Evolutionary conservation across 176 grass and related monocot genomes (phyloP).

Genomic region (Cenchrus purpureus): DNA sequence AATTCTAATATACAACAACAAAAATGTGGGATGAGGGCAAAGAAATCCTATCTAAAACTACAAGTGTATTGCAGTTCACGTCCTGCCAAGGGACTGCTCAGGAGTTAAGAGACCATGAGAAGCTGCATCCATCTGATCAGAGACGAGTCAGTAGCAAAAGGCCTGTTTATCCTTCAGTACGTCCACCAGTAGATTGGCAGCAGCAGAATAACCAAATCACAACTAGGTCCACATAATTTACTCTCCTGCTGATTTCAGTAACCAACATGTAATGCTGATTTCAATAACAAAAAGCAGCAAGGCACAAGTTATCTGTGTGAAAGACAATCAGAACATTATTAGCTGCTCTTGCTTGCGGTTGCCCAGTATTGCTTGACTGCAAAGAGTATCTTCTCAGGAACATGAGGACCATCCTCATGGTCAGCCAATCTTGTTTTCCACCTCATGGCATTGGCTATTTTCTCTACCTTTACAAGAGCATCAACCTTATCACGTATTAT

Average conservation of each 20-base stretch:
- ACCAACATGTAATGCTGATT: background rate
- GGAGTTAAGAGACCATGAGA: background rate
- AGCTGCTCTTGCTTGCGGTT: slow-evolving; percentile 44
- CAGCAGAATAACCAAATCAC: slow-evolving; percentile 9
- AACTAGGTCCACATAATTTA: background rate
- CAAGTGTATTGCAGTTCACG: background rate
- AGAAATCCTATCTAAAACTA: background rate
- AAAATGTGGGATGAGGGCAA: background rate
- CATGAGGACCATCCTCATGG: slow-evolving; percentile 69
- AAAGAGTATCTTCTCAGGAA: slow-evolving; percentile 84
- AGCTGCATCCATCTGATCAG: background rate
- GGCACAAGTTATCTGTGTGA: background rate
- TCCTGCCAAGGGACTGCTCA: background rate
- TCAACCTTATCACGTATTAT: slow-evolving; percentile 80
- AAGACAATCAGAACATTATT: background rate
- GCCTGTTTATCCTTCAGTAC: background rate
- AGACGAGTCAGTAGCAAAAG: slow-evolving; percentile 4
- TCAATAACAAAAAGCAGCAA: background rate
- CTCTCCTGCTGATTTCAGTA: slow-evolving; percentile 10
- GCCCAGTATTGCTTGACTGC: slow-evolving; percentile 79
- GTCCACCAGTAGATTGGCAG: background rate
- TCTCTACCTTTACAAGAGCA: slow-evolving; percentile 62
- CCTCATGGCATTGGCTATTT: slow-evolving; percentile 70
- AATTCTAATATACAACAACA: slow-evolving; percentile 32
- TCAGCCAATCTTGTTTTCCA: slow-evolving; percentile 66